Conservation (phyloP, 2,329 filamentous ascomycete genomes). For the Nemania sp. region DNA sequence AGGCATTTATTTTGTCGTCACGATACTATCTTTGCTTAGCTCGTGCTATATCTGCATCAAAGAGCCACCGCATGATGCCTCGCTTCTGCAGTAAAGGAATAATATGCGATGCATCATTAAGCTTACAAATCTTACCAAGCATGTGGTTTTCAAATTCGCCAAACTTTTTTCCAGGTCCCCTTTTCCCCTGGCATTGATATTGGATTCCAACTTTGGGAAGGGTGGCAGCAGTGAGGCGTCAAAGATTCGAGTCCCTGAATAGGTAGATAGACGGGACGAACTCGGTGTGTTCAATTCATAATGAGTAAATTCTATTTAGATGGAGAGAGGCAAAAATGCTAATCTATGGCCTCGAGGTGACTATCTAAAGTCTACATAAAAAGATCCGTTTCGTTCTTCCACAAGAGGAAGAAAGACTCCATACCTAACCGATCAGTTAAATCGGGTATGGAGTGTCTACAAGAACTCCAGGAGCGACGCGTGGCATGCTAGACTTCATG, state of each 20-base stretch:
- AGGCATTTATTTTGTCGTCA: background rate
- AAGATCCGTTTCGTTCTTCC: too few relatives aligned
- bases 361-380: too few relatives aligned
- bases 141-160: background rate
- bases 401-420: too few relatives aligned
- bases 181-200: background rate
- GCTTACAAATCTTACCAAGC: constrained; percentile 1
- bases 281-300: background rate
- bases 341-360: background rate
- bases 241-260: background rate
- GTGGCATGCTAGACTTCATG: too few relatives aligned
- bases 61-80: background rate
- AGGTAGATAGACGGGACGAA: background rate
- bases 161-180: background rate
- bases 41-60: background rate
- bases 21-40: background rate
- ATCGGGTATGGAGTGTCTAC: too few relatives aligned
- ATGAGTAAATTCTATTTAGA: background rate
- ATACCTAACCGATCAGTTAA: too few relatives aligned
- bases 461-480: too few relatives aligned
- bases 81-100: background rate
- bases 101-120: background rate
- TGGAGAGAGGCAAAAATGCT: background rate
- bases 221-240: background rate
- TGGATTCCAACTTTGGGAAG: background rate